These are phyloP conservation scores for Candida insectorum DNA, from an alignment of 805 yeast genomes.

Conservation along the genomic window DNA sequence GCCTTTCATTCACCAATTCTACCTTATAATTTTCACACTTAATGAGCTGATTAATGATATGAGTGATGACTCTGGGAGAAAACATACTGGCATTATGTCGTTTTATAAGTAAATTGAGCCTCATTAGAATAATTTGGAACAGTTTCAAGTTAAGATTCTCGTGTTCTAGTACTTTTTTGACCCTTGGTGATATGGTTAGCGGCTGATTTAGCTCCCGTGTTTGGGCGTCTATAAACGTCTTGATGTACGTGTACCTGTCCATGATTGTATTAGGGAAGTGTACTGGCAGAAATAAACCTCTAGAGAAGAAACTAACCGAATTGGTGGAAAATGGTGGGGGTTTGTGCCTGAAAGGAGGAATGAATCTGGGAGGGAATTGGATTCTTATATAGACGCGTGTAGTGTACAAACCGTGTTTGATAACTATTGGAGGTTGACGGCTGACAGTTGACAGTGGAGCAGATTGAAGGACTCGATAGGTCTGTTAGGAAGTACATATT, in stretches of 20 bases:
- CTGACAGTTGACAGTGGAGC: too few relatives aligned
- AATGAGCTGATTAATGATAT: slow-evolving; percentile 33
- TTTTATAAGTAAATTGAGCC: slow-evolving; percentile 12
- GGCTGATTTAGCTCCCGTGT: slow-evolving; percentile 26
- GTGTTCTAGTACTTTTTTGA: slow-evolving; percentile 12
- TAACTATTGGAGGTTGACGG: too few relatives aligned
- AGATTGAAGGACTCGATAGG: too few relatives aligned
- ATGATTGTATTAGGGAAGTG: background rate
- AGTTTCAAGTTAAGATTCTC: slow-evolving; percentile 8
- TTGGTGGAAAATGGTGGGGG: too few relatives aligned
- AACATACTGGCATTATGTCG: slow-evolving; percentile 26
- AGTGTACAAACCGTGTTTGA: too few relatives aligned
- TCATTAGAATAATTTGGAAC: slow-evolving; percentile 9
- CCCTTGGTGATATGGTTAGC: slow-evolving; percentile 15
- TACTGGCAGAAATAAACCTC: slow-evolving; percentile 1
- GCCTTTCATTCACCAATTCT: slow-evolving; percentile 22
- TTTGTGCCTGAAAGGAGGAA: background rate
- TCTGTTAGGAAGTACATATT: too few relatives aligned
- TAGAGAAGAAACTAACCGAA: background rate
- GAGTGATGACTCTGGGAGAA: slow-evolving; percentile 29
- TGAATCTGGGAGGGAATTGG: background rate
- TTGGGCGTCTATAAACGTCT: slow-evolving; percentile 31
- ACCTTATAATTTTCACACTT: slow-evolving; percentile 30
- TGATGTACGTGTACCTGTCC: slow-evolving; percentile 18
- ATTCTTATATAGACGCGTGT: background rate